Conservation (phyloP, 2,329 filamentous ascomycete genomes). For the Cyclaneusma minus region DNA sequence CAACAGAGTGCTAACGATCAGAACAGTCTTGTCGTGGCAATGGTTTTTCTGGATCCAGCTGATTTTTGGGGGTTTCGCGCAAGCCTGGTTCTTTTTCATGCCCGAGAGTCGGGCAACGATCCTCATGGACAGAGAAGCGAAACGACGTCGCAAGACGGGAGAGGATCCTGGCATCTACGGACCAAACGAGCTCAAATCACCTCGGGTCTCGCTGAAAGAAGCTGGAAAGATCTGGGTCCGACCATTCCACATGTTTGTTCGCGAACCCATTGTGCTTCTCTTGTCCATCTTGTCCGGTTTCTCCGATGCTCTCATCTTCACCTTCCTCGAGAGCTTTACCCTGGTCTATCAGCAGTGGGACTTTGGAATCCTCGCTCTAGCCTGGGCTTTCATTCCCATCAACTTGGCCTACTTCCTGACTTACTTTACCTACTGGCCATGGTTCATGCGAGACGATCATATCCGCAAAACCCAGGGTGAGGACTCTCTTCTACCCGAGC, state of each 20-base stretch:
- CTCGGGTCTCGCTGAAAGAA: conserved; percentile 25
- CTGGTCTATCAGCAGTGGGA: conserved; percentile 44
- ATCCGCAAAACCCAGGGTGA: conserved; percentile 29
- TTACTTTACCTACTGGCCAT: conserved; percentile 38
- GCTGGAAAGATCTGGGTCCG: conserved; percentile 35
- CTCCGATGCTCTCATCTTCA: conserved; percentile 50
- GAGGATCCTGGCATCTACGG: conserved; percentile 27
- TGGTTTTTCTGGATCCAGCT: conserved; percentile 51
- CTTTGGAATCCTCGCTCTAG: conserved; percentile 32
- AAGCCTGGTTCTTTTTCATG: conserved; percentile 29
- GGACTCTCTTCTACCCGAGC: conserved; percentile 30
- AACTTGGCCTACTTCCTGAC: conserved; percentile 43
- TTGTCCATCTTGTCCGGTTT: conserved; percentile 48
- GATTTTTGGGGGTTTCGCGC: conserved; percentile 36
- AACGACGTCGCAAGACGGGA: conserved; percentile 31
- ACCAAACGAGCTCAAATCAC: conserved; percentile 28
- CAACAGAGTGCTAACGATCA: no score
- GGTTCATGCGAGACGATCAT: conserved; percentile 31
- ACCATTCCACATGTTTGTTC: conserved; percentile 48
- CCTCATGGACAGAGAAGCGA: conserved; percentile 41
- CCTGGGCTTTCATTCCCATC: conserved; percentile 38
- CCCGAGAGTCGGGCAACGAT: conserved; percentile 43
- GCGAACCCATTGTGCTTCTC: conserved; percentile 46
- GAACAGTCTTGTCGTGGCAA: conserved; percentile 30
- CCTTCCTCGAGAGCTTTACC: conserved; percentile 46